These are phyloP conservation scores for Saprolegnia parasitica DNA, from an alignment of 352 stramenopile genomes.

Conservation along the genomic window DNA sequence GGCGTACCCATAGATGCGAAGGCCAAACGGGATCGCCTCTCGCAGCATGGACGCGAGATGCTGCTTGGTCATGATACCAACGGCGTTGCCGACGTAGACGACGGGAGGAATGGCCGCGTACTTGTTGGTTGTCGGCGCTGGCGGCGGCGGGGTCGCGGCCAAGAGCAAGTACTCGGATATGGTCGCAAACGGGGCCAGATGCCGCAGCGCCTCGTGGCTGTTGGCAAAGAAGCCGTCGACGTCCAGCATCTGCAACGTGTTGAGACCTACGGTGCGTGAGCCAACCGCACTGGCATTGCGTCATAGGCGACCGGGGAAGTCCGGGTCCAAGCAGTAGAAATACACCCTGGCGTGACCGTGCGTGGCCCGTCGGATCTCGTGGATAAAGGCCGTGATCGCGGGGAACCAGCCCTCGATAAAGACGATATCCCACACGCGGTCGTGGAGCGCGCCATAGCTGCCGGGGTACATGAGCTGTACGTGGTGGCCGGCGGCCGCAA, in stretches of 20 bases:
- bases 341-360: conserved; percentile 27
- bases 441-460: conserved; percentile 29
- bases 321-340: conserved; percentile 37
- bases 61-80: conserved; percentile 33
- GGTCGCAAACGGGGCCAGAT: conserved; percentile 27
- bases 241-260: conserved; percentile 30
- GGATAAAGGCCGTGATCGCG: conserved; percentile 33
- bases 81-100: conserved; percentile 35
- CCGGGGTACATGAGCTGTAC: conserved; percentile 34
- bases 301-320: conserved; percentile 30
- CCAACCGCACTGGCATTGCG: no score
- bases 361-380: conserved; percentile 27
- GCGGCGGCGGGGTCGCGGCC: conserved; percentile 1
- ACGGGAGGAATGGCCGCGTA: not conserved
- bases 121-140: not conserved
- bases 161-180: conserved; percentile 24
- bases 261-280: conserved; percentile 22
- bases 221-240: conserved; percentile 39
- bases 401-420: conserved; percentile 40
- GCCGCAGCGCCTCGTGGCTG: conserved; percentile 24
- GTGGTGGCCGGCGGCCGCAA: conserved; percentile 21
- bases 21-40: conserved; percentile 30
- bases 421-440: conserved; percentile 33
- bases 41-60: conserved; percentile 34
- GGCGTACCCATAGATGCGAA: conserved; percentile 33